A percentile compares a stretch with the other conserved stretches of the same genome.
These are phyloP conservation scores for Neurospora intermedia DNA, from an alignment of 495 filamentous ascomycete species.

Conservation along the genomic window DNA sequence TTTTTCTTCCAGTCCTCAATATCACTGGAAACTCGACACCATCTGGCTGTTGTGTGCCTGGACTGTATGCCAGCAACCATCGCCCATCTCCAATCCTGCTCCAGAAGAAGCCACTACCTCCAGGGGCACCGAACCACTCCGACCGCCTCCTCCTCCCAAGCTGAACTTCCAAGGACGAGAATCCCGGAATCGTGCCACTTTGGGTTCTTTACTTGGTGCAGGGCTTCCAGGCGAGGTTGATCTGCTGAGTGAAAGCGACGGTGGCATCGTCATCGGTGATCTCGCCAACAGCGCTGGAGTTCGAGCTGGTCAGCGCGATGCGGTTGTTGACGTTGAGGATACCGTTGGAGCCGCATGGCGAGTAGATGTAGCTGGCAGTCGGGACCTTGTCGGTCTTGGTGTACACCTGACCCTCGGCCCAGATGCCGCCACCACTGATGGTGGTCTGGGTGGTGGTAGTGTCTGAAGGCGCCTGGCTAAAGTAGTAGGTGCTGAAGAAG, in stretches of 20 bases:
- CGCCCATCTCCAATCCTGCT: background rate
- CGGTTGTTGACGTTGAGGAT: conserved; percentile 53
- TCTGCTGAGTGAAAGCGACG: conserved; percentile 43
- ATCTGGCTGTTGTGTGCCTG: background rate
- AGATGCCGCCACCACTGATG: conserved; percentile 36
- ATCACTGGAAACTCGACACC: background rate
- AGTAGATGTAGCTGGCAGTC: conserved; percentile 44
- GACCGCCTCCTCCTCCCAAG: background rate
- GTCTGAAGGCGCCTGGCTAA: conserved; percentile 36
- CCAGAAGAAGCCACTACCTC: background rate
- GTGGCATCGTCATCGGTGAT: conserved; percentile 48
- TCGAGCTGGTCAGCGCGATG: conserved; percentile 37
- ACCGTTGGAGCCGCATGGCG: conserved; percentile 43
- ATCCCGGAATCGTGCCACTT: background rate
- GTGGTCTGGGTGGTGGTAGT: conserved; percentile 42
- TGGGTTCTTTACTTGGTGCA: conserved; percentile 25
- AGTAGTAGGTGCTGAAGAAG: conserved; percentile 49
- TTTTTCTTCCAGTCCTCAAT: background rate
- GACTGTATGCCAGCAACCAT: background rate
- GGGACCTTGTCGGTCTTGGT: conserved; percentile 44
- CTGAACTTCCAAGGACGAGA: background rate
- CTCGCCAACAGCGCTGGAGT: conserved; percentile 33
- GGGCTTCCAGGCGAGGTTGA: conserved; percentile 40
- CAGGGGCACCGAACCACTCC: background rate
- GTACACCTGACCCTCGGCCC: conserved; percentile 42